Evolutionary conservation across 345 rosid genomes (phyloP).

Genomic region (Lumnitzera racemosa): DNA sequence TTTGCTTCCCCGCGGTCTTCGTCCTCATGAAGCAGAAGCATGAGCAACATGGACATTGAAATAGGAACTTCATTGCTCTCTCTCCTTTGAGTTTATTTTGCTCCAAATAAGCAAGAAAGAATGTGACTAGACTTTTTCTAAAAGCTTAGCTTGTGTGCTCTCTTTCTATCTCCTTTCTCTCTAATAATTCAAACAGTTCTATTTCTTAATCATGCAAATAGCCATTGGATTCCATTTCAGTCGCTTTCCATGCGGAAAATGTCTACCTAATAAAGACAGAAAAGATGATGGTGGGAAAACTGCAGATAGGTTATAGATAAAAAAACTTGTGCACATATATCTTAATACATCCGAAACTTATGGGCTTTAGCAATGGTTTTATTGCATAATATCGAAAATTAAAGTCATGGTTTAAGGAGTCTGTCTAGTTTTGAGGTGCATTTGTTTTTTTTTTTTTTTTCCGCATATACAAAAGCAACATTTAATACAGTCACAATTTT

Average conservation of each 20-base stretch:
- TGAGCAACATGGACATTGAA: constrained; percentile 23
- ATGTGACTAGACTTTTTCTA: neutral
- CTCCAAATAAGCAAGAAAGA: neutral
- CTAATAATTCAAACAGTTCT: constrained; percentile 4
- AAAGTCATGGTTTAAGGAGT: no score
- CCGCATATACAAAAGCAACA: no score
- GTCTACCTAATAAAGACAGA: constrained; percentile 23
- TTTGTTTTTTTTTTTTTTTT: no score
- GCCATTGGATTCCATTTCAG: constrained; percentile 47
- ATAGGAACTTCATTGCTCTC: constrained; percentile 20
- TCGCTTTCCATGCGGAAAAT: constrained; percentile 40
- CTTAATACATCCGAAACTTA: no score
- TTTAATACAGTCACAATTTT: no score
- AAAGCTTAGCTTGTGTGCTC: neutral
- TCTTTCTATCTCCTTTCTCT: constrained; percentile 6
- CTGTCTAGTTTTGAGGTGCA: no score
- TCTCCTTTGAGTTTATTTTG: neutral
- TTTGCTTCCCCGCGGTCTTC: constrained; percentile 13
- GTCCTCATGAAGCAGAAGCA: constrained; percentile 25
- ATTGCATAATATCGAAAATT: no score
- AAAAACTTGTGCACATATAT: no score
- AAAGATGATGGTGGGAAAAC: constrained; percentile 2
- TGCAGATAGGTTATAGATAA: no score
- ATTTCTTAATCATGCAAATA: neutral
- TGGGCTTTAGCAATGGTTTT: no score